phyloP scores from a whole-genome alignment of 805 yeast genomes.

The Kurtzmaniella cleridarum region DNA sequence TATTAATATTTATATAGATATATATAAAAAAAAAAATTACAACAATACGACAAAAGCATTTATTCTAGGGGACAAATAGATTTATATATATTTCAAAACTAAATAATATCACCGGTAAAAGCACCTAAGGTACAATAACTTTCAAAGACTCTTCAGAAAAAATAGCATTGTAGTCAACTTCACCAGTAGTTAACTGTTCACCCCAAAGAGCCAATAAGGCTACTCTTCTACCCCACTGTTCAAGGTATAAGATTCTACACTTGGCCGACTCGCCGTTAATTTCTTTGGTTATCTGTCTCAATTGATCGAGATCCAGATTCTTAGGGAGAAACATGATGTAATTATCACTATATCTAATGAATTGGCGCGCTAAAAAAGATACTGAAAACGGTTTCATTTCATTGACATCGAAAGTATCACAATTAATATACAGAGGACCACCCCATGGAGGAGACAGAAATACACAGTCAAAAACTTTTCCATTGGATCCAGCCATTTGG shows the following conservation, averaged over 20 bases:
- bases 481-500: neutral
- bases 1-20: no score
- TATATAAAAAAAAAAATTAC: no score
- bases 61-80: no score
- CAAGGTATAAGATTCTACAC: conserved; percentile 43
- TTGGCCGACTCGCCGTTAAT: conserved; percentile 40
- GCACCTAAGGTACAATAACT: no score
- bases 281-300: conserved; percentile 41
- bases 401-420: conserved; percentile 42
- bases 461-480: conserved; percentile 42
- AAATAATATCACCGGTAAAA: no score
- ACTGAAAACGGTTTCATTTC: conserved; percentile 44
- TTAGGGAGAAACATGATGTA: conserved; percentile 62
- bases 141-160: conserved; percentile 1
- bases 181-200: conserved; percentile 5
- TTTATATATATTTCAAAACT: no score
- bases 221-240: conserved; percentile 38
- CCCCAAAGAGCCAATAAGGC: conserved; percentile 66
- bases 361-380: conserved; percentile 37
- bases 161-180: conserved; percentile 7
- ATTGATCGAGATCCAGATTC: conserved; percentile 49
- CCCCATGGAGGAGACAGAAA: conserved; percentile 92
- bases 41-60: no score
- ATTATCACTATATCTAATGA: conserved; percentile 37
- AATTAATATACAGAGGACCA: conserved; percentile 54